Evolutionary conservation across 371 early-diverging fungal genomes (phyloP).

Genomic region (Circinella umbellata): DNA sequence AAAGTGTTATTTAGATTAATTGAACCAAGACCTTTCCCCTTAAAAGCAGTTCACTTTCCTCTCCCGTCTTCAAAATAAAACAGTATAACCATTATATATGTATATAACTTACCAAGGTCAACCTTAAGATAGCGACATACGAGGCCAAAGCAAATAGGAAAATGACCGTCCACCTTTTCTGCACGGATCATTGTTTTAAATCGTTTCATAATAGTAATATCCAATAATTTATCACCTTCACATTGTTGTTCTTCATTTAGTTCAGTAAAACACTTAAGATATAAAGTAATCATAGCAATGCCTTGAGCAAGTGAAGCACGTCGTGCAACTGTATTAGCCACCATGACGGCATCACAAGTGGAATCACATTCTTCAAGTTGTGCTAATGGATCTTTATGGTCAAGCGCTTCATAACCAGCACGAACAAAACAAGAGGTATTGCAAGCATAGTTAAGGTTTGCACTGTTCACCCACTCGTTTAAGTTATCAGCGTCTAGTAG

Average conservation of each 20-base stretch:
- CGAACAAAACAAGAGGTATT: constrained; percentile 73
- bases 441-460: constrained; percentile 69
- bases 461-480: constrained; percentile 50
- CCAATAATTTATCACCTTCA: constrained; percentile 4
- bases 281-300: constrained; percentile 69
- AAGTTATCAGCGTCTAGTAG: constrained; percentile 48
- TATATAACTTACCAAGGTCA: constrained; percentile 45
- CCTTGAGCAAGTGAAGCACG: constrained; percentile 78
- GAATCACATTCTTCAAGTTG: constrained; percentile 55
- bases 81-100: neutral
- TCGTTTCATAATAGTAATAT: constrained; percentile 43
- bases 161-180: constrained; percentile 67
- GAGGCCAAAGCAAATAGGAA: constrained; percentile 74
- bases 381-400: constrained; percentile 37
- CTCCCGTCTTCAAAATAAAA: neutral
- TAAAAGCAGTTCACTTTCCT: neutral
- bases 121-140: constrained; percentile 65
- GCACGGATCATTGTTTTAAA: constrained; percentile 63
- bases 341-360: constrained; percentile 60
- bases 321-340: constrained; percentile 68
- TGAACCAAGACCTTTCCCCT: neutral
- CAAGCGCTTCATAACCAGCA: constrained; percentile 58
- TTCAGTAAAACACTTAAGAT: constrained; percentile 57
- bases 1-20: too few species aligned
- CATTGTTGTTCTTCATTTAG: constrained; percentile 4